Percentiles rank a stretch among this genome's conserved stretches.
These are phyloP conservation scores for Rhodotorula sp. DNA, from an alignment of 1,284 basidiomycete species.

Conservation along the genomic window DNA sequence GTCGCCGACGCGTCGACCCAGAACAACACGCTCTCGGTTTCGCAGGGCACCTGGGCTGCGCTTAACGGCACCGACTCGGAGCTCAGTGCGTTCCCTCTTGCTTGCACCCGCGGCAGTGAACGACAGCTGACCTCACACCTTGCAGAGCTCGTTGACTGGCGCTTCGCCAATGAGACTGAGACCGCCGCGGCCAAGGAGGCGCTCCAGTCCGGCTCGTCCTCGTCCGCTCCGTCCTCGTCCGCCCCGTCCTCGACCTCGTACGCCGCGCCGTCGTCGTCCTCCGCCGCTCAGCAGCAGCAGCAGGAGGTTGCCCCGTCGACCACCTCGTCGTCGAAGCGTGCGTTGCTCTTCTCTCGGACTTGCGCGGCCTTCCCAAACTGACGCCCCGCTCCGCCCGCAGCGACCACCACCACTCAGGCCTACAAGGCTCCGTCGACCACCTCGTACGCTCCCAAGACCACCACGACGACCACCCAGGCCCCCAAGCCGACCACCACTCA, in stretches of 20 bases:
- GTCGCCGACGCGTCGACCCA: constrained; percentile 39
- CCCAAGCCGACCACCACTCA: constrained; percentile 15
- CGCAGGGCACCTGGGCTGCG: constrained; percentile 34
- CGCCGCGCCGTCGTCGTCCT: not conserved
- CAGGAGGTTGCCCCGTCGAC: constrained; percentile 1
- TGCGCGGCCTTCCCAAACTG: constrained; percentile 1
- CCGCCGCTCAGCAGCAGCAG: constrained; percentile 9
- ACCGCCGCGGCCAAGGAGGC: constrained; percentile 37
- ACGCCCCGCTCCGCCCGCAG: not conserved
- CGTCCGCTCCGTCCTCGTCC: constrained; percentile 4
- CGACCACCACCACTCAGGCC: constrained; percentile 14
- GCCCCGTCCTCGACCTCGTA: constrained; percentile 14
- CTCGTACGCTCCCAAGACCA: constrained; percentile 39
- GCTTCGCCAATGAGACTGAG: constrained; percentile 43
- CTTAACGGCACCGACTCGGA: constrained; percentile 34
- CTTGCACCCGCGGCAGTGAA: not conserved
- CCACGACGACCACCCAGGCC: constrained; percentile 48
- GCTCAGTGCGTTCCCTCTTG: constrained; percentile 20
- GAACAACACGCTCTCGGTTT: constrained; percentile 36
- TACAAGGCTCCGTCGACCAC: constrained; percentile 17
- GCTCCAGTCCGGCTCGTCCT: constrained; percentile 9
- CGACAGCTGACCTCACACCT: not conserved
- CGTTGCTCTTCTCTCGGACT: not conserved
- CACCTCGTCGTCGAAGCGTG: not conserved
- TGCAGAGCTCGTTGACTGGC: constrained; percentile 37